Percentiles rank a stretch among this genome's conserved stretches.
These are phyloP conservation scores for Trametes elegans DNA, from an alignment of 768 basidiomycete genomes.

Conservation along the genomic window DNA sequence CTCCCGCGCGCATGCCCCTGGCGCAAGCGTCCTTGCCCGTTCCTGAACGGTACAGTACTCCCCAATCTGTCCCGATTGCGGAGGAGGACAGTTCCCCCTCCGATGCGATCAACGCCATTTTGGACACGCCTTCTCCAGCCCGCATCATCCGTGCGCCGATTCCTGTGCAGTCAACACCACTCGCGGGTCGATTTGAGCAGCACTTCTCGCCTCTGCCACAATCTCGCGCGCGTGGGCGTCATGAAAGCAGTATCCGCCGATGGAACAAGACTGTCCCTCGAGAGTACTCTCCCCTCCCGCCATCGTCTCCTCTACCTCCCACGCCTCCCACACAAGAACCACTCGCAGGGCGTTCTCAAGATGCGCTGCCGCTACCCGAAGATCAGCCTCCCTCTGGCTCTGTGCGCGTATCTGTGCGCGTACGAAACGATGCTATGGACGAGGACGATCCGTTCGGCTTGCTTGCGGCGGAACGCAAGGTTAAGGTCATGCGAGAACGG, in stretches of 20 bases:
- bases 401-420: not conserved
- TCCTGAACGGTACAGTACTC: constrained; percentile 3
- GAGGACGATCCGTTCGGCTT: constrained; percentile 31
- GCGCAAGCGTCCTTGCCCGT: not conserved
- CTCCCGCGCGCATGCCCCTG: not conserved
- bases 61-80: constrained; percentile 4
- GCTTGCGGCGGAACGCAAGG: constrained; percentile 25
- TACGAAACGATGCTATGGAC: not conserved
- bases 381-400: not conserved
- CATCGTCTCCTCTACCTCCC: constrained; percentile 24
- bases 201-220: constrained; percentile 4
- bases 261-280: constrained; percentile 12
- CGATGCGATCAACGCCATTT: constrained; percentile 4
- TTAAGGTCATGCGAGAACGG: constrained; percentile 20
- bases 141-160: constrained; percentile 62
- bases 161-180: constrained; percentile 14
- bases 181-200: constrained; percentile 4
- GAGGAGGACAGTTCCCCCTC: constrained; percentile 10
- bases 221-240: constrained; percentile 1
- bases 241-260: constrained; percentile 6
- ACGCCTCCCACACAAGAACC: constrained; percentile 11
- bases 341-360: not conserved
- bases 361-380: not conserved
- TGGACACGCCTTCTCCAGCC: constrained; percentile 56
- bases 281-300: constrained; percentile 27